Conservation (phyloP, 306 rosid genomes). For the Alnus glutinosa region DNA sequence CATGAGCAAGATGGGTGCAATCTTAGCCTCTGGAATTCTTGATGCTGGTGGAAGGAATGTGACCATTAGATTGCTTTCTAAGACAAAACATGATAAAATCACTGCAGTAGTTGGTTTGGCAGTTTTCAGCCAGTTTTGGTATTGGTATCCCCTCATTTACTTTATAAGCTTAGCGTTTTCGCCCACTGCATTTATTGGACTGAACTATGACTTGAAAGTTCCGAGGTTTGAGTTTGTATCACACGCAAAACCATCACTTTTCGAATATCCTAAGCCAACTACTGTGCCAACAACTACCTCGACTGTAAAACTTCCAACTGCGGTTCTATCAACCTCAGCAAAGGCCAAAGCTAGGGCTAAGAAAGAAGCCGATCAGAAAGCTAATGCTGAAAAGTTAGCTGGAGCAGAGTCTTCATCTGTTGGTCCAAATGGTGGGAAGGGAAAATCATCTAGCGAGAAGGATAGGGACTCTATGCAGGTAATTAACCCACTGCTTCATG, state of each 20-base stretch:
- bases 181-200: constrained; percentile 89
- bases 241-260: constrained; percentile 89
- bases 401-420: constrained; percentile 54
- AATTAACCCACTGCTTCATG: constrained; percentile 3
- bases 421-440: constrained; percentile 61
- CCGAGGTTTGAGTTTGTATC: constrained; percentile 92
- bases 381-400: constrained; percentile 65
- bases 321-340: constrained; percentile 91
- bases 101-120: constrained; percentile 99
- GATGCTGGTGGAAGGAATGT: constrained; percentile 99
- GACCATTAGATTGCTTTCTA: constrained; percentile 83
- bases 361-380: constrained; percentile 92
- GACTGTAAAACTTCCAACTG: constrained; percentile 94
- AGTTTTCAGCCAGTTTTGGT: constrained; percentile 99
- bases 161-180: constrained; percentile 88
- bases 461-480: constrained; percentile 95
- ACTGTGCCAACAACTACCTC: constrained; percentile 77
- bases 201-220: constrained; percentile 85
- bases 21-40: constrained; percentile 96
- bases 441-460: constrained; percentile 73
- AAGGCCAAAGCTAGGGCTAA: constrained; percentile 99
- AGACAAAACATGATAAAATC: constrained; percentile 91
- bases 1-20: constrained; percentile 99
- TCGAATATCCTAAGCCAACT: constrained; percentile 92
- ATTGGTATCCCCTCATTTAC: constrained; percentile 98